Percentiles rank a stretch among this genome's conserved stretches.
Conservation (phyloP, 1,139 yeast genomes). For the Lodderomyces jiufengensis region DNA sequence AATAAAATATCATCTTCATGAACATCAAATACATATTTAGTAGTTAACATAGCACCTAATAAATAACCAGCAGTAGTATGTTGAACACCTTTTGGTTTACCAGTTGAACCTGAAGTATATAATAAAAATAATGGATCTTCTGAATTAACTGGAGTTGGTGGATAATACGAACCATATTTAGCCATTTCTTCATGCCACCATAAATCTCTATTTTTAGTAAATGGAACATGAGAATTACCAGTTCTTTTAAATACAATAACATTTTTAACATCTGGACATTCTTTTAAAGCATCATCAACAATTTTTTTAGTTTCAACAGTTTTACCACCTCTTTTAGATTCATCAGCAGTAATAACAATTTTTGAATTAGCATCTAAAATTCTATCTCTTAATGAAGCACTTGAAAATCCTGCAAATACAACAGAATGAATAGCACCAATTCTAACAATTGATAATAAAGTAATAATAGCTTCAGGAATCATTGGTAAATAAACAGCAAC, state of each 20-base stretch:
- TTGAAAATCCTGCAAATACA: constrained; percentile 79
- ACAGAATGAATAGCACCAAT: constrained; percentile 83
- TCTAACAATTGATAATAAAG: constrained; percentile 70
- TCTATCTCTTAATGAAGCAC: constrained; percentile 73
- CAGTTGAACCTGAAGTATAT: constrained; percentile 68
- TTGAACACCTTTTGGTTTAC: constrained; percentile 66
- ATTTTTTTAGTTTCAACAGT: constrained; percentile 78
- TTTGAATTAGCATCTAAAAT: constrained; percentile 73
- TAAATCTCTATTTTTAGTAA: constrained; percentile 58
- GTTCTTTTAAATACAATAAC: constrained; percentile 75
- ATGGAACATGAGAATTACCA: constrained; percentile 63
- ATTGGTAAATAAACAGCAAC: constrained; percentile 85
- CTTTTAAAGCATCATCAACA: constrained; percentile 74
- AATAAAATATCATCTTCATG: constrained; percentile 69
- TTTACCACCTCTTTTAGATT: constrained; percentile 79
- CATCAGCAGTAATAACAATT: constrained; percentile 76
- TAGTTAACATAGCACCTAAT: constrained; percentile 64
- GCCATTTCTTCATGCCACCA: constrained; percentile 80
- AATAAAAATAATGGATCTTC: constrained; percentile 64
- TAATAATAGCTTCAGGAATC: constrained; percentile 78
- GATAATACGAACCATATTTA: constrained; percentile 62
- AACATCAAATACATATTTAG: constrained; percentile 73
- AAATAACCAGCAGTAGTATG: constrained; percentile 81
- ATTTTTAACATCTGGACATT: constrained; percentile 63
- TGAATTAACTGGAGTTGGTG: constrained; percentile 56